A percentile compares a stretch with the other conserved stretches of the same genome.
Conservation (phyloP, 1,284 basidiomycete genomes). For the Trichosporon ovoides region DNA sequence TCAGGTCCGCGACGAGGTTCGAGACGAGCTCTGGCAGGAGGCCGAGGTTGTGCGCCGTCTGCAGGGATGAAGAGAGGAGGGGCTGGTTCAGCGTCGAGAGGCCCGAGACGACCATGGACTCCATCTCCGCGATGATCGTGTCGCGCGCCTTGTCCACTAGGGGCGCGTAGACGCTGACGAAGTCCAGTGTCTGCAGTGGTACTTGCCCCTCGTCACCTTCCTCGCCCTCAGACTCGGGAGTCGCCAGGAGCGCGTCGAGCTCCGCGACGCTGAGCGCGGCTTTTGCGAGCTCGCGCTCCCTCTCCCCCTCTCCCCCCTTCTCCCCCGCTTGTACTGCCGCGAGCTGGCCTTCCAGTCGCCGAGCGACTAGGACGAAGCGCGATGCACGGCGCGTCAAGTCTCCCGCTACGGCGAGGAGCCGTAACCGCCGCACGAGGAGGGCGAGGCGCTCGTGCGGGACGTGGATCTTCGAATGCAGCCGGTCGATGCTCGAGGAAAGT, state of each 20-base stretch:
- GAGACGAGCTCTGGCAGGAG: constrained; percentile 77
- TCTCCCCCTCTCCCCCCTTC: constrained; percentile 56
- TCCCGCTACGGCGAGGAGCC: constrained; percentile 69
- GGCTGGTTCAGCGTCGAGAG: constrained; percentile 73
- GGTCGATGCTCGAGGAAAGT: constrained; percentile 46
- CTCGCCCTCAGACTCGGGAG: background rate
- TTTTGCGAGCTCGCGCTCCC: constrained; percentile 76
- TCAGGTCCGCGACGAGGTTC: constrained; percentile 71
- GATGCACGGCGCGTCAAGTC: constrained; percentile 75
- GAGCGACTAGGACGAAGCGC: constrained; percentile 72
- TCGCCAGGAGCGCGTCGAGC: constrained; percentile 49
- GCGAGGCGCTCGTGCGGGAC: constrained; percentile 70
- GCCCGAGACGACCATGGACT: constrained; percentile 73
- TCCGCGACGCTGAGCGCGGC: constrained; percentile 86
- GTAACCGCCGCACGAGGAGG: constrained; percentile 63
- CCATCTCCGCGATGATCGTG: constrained; percentile 75
- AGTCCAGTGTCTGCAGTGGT: constrained; percentile 61
- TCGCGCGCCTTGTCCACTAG: constrained; percentile 65
- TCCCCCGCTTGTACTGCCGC: constrained; percentile 53
- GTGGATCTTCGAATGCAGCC: constrained; percentile 76
- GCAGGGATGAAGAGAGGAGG: constrained; percentile 79
- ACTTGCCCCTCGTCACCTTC: constrained; percentile 16
- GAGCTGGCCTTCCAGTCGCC: constrained; percentile 75
- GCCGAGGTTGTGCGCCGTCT: constrained; percentile 88
- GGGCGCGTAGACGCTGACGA: constrained; percentile 63